These are phyloP conservation scores for Sodiomyces alkalinus DNA, from an alignment of 2,329 filamentous ascomycete genomes.

Conservation along the genomic window DNA sequence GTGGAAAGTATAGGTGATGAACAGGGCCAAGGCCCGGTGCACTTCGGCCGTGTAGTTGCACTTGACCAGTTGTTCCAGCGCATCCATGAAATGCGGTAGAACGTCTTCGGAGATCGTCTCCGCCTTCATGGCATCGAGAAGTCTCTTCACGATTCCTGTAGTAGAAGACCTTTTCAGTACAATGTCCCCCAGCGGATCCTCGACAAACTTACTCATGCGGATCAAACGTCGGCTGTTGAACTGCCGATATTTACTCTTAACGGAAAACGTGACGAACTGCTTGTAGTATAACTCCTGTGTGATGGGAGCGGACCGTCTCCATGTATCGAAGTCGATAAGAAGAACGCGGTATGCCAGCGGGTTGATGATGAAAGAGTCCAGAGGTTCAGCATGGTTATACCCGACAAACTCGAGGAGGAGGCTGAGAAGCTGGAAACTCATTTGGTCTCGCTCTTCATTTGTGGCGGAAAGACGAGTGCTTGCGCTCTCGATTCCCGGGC, in stretches of 20 bases:
- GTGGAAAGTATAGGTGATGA: conserved; percentile 85
- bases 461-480: conserved; percentile 27
- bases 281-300: conserved; percentile 85
- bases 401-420: conserved; percentile 77
- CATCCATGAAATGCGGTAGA: conserved; percentile 59
- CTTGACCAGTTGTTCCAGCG: conserved; percentile 66
- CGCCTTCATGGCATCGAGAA: conserved; percentile 80
- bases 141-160: conserved; percentile 74
- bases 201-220: conserved; percentile 63
- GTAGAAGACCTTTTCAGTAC: conserved; percentile 9
- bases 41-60: conserved; percentile 73
- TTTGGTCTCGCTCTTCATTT: conserved; percentile 35
- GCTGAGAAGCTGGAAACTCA: conserved; percentile 52
- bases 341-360: conserved; percentile 86
- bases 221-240: conserved; percentile 82
- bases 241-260: conserved; percentile 79
- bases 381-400: conserved; percentile 64
- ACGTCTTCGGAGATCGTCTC: conserved; percentile 61
- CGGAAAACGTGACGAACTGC: conserved; percentile 77
- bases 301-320: conserved; percentile 62
- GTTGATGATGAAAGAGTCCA: conserved; percentile 88
- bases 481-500: conserved; percentile 12
- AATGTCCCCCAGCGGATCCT: neutral
- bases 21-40: conserved; percentile 73
- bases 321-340: conserved; percentile 84